Evolutionary conservation across 129 eudicot species (phyloP).

Genomic region (Dittrichia graveolens): DNA sequence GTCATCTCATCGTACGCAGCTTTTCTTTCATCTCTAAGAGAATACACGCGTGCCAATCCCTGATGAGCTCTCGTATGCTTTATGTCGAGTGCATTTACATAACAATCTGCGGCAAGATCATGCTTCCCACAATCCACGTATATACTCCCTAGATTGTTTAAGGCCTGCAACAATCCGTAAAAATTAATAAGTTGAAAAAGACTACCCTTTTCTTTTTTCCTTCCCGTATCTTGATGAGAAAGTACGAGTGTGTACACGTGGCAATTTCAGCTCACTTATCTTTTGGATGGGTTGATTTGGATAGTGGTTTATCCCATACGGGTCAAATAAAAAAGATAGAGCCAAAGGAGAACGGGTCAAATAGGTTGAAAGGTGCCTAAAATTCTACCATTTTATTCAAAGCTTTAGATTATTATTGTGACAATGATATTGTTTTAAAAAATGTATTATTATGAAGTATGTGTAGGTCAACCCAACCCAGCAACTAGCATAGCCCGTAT

Average conservation of each 20-base stretch:
- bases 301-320: not conserved
- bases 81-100: constrained; percentile 75
- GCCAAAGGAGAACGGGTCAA: not conserved
- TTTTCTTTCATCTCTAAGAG: constrained; percentile 59
- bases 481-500: no score
- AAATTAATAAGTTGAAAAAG: not conserved
- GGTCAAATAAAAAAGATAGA: not conserved
- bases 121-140: constrained; percentile 81
- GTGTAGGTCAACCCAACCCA: no score
- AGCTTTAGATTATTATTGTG: not conserved
- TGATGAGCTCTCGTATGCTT: constrained; percentile 97
- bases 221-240: no score
- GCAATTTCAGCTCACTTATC: not conserved
- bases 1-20: constrained; percentile 91
- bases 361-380: not conserved
- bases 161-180: constrained; percentile 51
- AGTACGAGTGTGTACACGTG: not conserved
- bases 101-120: constrained; percentile 83
- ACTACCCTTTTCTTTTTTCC: constrained; percentile 7
- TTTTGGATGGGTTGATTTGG: no score
- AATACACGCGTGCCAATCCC: constrained; percentile 83
- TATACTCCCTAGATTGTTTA: constrained; percentile 86
- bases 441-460: no score
- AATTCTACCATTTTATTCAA: not conserved
- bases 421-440: no score